Percentiles rank a stretch among this genome's conserved stretches.
phyloP scores from a whole-genome alignment of 2,329 filamentous ascomycete genomes.

The Aspergillus terreus region DNA sequence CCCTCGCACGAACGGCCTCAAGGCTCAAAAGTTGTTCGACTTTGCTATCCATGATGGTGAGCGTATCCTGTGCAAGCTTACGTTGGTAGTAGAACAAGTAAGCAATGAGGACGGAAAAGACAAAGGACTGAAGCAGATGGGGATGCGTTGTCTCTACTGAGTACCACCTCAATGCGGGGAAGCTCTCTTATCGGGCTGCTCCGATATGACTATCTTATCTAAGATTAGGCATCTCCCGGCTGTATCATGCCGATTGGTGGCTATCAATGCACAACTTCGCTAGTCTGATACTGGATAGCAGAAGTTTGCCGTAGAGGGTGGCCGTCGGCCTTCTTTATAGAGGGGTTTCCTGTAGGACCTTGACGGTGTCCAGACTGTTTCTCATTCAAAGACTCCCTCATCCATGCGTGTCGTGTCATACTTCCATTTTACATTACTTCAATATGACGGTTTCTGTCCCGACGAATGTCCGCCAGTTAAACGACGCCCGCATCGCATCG shows the following conservation, averaged over 20 bases:
- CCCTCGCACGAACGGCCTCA: constrained; percentile 26
- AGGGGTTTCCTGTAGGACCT: too few relatives aligned
- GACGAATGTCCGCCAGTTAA: constrained; percentile 14
- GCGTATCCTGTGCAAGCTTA: too few relatives aligned
- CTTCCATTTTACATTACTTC: background rate
- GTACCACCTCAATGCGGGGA: too few relatives aligned
- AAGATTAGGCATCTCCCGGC: background rate
- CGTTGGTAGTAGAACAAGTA: too few relatives aligned
- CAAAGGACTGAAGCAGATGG: too few relatives aligned
- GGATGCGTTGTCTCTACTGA: too few relatives aligned
- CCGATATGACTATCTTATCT: constrained; percentile 2
- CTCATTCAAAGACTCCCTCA: background rate
- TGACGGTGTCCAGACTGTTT: background rate
- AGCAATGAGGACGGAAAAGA: too few relatives aligned
- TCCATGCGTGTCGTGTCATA: background rate
- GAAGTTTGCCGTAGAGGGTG: too few relatives aligned
- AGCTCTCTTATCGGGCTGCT: background rate
- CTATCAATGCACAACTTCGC: background rate
- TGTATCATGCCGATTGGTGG: background rate
- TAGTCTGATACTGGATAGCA: too few relatives aligned
- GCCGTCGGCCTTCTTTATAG: too few relatives aligned
- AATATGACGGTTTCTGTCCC: constrained; percentile 8
- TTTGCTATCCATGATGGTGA: constrained; percentile 13
- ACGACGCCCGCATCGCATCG: constrained; percentile 9
- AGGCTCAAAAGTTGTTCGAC: constrained; percentile 27